Base-by-base conservation (phyloP, 1,284 basidiomycete genomes). In the Baeospora myosura region DNA sequence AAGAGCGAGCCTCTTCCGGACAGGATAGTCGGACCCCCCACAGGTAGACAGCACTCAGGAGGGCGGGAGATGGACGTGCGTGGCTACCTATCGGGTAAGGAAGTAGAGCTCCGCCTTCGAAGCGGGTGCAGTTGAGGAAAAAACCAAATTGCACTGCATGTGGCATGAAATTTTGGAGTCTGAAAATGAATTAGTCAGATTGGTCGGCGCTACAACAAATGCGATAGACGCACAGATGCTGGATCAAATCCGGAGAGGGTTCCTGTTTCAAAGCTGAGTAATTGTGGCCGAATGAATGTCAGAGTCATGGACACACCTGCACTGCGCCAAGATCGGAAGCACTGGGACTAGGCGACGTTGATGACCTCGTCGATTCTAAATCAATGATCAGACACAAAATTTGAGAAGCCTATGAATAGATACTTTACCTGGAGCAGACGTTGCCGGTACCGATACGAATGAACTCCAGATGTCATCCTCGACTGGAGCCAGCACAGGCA, bases 21-120 rank as follows among this genome's bases (percentile, higher is more conserved):
- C 59, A 61, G 4, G 66, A 66, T 4, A 67, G 65, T 42, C 66
- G 68, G 36, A 66, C 62, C 3, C 74, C 75, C 61, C 73, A 69
- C 2, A 78, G 59, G 50, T 71, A 76, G 10, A 72, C 63, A 10
- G 64, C 63, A 41, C 63, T 63, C 17, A 77, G 50, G 3, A 78
- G 65, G 10, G 68, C 69, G 6, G 70, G 64, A 10, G 69, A 59
- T 12, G 76, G 75, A 4, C 72, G 66, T 4, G 59, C 53, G 12
- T n/a, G 18, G 21, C 33, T 34, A 11, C 65, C 65, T 39, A 65
- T 61, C 10, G 59, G 60, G 29, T 60, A 57, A 6, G 57, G 56
- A 24, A 64, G 56, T 22, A 69, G 52, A 18, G 63, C 55, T 8
- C 62, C 58, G 17, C 55, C 52, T 26, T 62, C 63, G 46, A 74